Base-by-base conservation (phyloP, 2,329 filamentous ascomycete genomes). In the Botrytis paeoniae region DNA sequence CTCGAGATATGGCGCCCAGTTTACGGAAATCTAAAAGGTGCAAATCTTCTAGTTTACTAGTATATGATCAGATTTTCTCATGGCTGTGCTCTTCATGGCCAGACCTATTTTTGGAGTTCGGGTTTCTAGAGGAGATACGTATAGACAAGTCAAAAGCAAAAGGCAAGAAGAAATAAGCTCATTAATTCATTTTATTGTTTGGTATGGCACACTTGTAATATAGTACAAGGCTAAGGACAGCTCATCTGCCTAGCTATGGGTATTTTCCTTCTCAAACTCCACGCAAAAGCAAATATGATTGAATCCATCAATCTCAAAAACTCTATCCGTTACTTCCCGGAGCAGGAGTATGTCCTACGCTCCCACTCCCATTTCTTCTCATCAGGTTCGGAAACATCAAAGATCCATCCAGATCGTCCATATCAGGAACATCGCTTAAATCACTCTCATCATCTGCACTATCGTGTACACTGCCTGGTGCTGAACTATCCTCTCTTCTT, bases 391-490 rank as follows among this genome's bases (percentile, higher is more conserved):
- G 76, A 54, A 77, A 77, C n/a, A 77, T 74, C 54, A 61, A 73
- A 32, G 51, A 60, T 37, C 70, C 51, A 51, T 78, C 77, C 29
- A 75, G 59, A 68, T 80, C 80, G 70, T 81, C 79, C 77, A 80
- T 79, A 72, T 80, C 79, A 29, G 80, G 80, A 20, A 87, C 80
- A 77, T 87, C 86, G 73, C 85, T 87, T 3, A 88, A 80, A 79
- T 88, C 86, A 75, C 85, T 87, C 75, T 87, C 86, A 73, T 87
- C 86, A 75, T 88, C 86, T 0, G 85, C 86, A 75, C 82, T 83
- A 73, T 87, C 86, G 62, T 87, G 84, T 0, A 86, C 79, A 66
- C 84, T 82, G 16, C 80, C 81, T 12, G 76, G 76, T 14, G 70
- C 79, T 29, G 77, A 77, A 63, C 83, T 82, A 62, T 80, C 79